phyloP scores from a whole-genome alignment of 441 rosid genomes.

The Populus hybrid region DNA sequence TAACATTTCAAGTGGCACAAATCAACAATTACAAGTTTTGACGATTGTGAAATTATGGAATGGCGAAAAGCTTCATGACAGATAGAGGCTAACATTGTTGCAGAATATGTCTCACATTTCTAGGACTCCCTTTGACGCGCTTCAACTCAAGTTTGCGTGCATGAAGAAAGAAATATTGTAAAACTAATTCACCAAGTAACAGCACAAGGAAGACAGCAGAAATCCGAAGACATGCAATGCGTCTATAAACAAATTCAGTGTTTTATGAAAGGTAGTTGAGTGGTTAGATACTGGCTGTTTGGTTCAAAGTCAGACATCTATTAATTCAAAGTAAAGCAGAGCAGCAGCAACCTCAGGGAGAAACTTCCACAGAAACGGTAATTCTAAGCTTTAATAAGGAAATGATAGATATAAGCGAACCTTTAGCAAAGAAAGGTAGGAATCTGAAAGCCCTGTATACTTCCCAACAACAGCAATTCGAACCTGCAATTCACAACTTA shows the following conservation, averaged over 20 bases:
- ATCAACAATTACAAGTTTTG: not conserved
- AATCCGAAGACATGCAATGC: not conserved
- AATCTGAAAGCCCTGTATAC: constrained; percentile 70
- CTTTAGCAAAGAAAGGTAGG: constrained; percentile 79
- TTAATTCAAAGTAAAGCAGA: not conserved
- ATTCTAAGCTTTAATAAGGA: not conserved
- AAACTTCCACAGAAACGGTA: constrained; percentile 5
- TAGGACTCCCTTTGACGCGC: not conserved
- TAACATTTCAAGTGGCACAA: not conserved
- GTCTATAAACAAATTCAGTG: not conserved
- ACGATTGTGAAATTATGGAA: not conserved
- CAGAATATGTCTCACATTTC: not conserved
- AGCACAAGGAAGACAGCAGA: not conserved
- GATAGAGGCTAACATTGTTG: not conserved
- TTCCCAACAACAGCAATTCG: no score
- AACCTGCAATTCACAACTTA: no score
- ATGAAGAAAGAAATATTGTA: not conserved
- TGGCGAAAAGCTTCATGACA: not conserved
- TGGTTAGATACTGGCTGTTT: not conserved
- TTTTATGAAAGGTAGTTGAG: no score
- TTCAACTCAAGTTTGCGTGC: not conserved
- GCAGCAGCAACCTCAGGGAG: no score
- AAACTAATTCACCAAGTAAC: not conserved
- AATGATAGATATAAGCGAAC: constrained; percentile 22
- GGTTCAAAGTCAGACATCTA: no score